Evolutionary conservation across 2,329 filamentous ascomycete species (phyloP), one percentile per base, ranked within the genome.

Genomic region (Trichophyton schoenleinii): DNA sequence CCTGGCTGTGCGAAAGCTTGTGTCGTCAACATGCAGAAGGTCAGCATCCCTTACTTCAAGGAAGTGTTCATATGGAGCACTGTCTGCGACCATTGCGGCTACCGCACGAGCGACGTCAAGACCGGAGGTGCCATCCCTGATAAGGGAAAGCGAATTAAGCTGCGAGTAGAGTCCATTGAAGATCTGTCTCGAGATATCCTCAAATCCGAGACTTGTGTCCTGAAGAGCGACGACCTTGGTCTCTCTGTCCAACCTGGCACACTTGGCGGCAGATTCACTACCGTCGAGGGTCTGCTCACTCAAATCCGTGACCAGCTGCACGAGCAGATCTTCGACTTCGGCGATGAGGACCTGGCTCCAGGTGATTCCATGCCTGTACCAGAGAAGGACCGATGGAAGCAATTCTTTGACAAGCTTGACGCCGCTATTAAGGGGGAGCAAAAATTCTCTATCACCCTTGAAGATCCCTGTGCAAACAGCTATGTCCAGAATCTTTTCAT

Each of bases 21-120:
- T 76, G 85, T 85, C 3, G 95, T 95, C 8, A 91, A 96, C 75
- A 96, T 96, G 90, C 96, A 96, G 79, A 95, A 96, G 87, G 90
- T 97, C 62, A 90, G 95, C 69, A 96, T 99, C 64, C 94, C 94
- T 0, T 88, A 96, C 77, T 99, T 99, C 79, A 95, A 96, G 77
- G 89, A 97, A 71, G 94, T 99, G 2, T 86, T 96, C 46, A 81
- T 99, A 68, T 97, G 96, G 89, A 91, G 87, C 67, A 97, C 92
- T 1, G 86, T 90, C 31, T 99, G 94, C 76, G 87, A 92, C 31
- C 81, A 87, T 73, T 99, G 94, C 72, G 92, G 92, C 62, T 95
- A 97, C 79, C 87, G 90, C 64, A 94, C 88, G 67, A 97, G 95
- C 74, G 94, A 99, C 73, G 90, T 99, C 72, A 97, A 97, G 81